phyloP scores from a whole-genome alignment of 495 filamentous ascomycete genomes.

The Platismatia glauca region DNA sequence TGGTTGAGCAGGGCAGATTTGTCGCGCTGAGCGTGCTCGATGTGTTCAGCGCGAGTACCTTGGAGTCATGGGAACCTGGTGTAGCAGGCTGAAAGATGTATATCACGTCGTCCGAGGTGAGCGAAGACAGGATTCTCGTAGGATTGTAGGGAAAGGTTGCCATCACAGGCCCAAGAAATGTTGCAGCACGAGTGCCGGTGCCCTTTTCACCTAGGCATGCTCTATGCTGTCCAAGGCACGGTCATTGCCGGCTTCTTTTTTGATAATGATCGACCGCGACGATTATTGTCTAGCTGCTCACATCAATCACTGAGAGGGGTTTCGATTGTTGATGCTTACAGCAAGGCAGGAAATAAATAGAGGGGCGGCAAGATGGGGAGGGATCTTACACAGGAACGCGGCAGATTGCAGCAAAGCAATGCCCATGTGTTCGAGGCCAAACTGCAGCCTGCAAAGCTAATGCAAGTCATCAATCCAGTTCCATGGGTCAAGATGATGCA shows the following conservation, averaged over 20 bases:
- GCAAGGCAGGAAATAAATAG: not conserved
- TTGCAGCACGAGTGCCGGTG: slow-evolving; percentile 4
- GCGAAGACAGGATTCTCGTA: slow-evolving; percentile 52
- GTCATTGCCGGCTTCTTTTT: not conserved
- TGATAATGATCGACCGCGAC: not conserved
- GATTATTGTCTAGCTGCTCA: not conserved
- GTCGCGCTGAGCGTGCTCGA: slow-evolving; percentile 44
- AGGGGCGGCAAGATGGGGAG: not conserved
- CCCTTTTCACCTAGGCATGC: not conserved
- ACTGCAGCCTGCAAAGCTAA: not conserved
- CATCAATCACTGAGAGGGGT: not conserved
- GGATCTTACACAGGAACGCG: not conserved
- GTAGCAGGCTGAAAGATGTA: slow-evolving; percentile 54
- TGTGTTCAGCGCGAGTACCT: slow-evolving; percentile 57
- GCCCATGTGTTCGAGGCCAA: not conserved
- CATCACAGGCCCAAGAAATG: slow-evolving; percentile 15
- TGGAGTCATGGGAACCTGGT: slow-evolving; percentile 32
- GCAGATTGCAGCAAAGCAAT: not conserved
- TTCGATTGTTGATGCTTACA: not conserved
- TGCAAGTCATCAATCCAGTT: not conserved
- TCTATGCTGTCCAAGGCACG: not conserved
- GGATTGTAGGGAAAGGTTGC: slow-evolving; percentile 64
- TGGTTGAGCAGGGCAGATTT: slow-evolving; percentile 43
- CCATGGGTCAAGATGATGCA: not conserved
- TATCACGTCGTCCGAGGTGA: slow-evolving; percentile 37